Conservation (phyloP, 768 basidiomycete genomes). For the Inosperma sp. region DNA sequence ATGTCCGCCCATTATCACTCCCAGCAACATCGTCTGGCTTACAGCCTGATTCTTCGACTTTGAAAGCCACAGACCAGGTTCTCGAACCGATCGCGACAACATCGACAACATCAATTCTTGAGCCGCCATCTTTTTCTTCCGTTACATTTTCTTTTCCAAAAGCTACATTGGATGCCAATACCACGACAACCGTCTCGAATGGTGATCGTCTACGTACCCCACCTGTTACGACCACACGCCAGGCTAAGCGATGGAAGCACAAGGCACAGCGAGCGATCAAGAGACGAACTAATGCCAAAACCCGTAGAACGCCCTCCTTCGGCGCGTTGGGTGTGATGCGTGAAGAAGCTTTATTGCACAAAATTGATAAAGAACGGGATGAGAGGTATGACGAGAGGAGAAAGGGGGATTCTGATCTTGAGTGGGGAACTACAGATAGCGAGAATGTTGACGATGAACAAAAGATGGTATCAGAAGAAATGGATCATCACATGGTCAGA, state of each 20-base stretch:
- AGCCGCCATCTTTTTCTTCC: slow-evolving; percentile 17
- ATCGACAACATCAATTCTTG: not conserved
- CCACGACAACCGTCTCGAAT: not conserved
- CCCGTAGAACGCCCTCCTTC: slow-evolving; percentile 26
- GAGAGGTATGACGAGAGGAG: slow-evolving; percentile 48
- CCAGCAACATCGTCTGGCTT: not conserved
- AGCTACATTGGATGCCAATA: not conserved
- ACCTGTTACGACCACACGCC: slow-evolving; percentile 22
- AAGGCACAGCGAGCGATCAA: slow-evolving; percentile 14
- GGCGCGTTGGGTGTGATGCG: slow-evolving; percentile 51
- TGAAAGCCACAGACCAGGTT: not conserved
- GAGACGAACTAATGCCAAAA: not conserved
- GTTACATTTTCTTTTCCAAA: not conserved
- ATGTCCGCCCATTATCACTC: no score
- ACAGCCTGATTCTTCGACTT: not conserved
- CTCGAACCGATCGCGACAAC: not conserved
- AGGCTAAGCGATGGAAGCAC: slow-evolving; percentile 25
- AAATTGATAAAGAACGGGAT: slow-evolving; percentile 33
- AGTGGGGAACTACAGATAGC: slow-evolving; percentile 52
- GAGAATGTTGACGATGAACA: slow-evolving; percentile 26
- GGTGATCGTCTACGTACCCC: not conserved
- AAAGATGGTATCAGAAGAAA: slow-evolving; percentile 23
- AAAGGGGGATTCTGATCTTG: slow-evolving; percentile 61
- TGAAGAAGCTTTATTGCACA: slow-evolving; percentile 48
- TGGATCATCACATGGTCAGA: slow-evolving; percentile 22